Evolutionary conservation across 495 filamentous ascomycete genomes (phyloP).

Genomic region (Astrothelium macrocarpum): DNA sequence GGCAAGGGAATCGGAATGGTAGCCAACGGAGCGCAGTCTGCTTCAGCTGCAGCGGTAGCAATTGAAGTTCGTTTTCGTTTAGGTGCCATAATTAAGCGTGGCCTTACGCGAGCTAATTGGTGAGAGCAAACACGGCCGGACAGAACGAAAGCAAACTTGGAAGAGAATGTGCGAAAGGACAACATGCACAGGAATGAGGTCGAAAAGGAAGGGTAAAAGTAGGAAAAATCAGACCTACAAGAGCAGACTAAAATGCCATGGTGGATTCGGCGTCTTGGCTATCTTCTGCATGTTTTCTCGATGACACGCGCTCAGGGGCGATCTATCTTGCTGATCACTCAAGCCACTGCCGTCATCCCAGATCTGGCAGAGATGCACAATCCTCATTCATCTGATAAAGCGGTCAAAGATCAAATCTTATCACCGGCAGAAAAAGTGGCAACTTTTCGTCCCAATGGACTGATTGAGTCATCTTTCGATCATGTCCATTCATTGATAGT

Average conservation of each 20-base stretch:
- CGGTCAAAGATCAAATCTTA: not conserved
- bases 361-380: constrained; percentile 3
- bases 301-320: constrained; percentile 1
- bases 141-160: not conserved
- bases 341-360: constrained; percentile 5
- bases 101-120: not conserved
- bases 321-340: constrained; percentile 3
- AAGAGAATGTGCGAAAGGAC: not conserved
- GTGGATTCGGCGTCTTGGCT: not conserved
- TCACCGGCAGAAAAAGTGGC: not conserved
- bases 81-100: not conserved
- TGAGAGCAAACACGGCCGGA: not conserved
- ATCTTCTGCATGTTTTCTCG: not conserved
- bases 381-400: no score
- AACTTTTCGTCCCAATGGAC: not conserved
- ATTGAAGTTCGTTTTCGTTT: constrained; percentile 1
- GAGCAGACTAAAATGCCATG: not conserved
- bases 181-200: not conserved
- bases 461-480: not conserved
- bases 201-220: not conserved
- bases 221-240: no score
- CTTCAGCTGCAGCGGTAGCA: not conserved
- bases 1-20: not conserved
- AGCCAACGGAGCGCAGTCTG: not conserved
- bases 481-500: no score